Evolutionary conservation across 441 rosid species (phyloP).

Genomic region (Syzygium malaccense): DNA sequence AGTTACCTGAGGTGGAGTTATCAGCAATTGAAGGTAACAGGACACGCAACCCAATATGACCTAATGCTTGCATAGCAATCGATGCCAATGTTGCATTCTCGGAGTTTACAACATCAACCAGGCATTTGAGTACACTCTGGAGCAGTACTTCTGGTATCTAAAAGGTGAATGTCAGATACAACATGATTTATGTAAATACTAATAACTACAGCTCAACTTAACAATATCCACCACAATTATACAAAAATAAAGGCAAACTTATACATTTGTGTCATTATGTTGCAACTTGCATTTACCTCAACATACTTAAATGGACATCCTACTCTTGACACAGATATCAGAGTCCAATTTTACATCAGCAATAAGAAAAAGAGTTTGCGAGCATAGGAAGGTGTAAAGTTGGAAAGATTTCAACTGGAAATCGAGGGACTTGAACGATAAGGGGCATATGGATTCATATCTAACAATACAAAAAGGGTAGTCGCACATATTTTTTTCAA

Average conservation of each 20-base stretch:
- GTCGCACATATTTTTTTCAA: neutral
- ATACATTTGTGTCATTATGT: neutral
- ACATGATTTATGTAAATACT: neutral
- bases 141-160: conserved; percentile 58
- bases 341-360: neutral
- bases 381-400: neutral
- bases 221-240: neutral
- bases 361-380: neutral
- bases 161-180: neutral
- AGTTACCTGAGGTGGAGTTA: conserved; percentile 62
- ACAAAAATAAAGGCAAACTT: neutral
- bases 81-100: conserved; percentile 78
- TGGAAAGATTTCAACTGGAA: neutral
- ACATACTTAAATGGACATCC: neutral
- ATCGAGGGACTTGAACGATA: neutral
- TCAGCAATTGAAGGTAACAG: conserved; percentile 54
- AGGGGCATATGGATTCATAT: neutral
- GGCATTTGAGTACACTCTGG: conserved; percentile 60
- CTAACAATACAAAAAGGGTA: neutral
- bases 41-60: conserved; percentile 80
- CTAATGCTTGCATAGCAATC: conserved; percentile 93
- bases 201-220: neutral
- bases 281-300: neutral
- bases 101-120: conserved; percentile 57
- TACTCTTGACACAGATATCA: neutral